Evolutionary conservation across 345 rosid genomes (phyloP).

Genomic region (Moringa oleifera): DNA sequence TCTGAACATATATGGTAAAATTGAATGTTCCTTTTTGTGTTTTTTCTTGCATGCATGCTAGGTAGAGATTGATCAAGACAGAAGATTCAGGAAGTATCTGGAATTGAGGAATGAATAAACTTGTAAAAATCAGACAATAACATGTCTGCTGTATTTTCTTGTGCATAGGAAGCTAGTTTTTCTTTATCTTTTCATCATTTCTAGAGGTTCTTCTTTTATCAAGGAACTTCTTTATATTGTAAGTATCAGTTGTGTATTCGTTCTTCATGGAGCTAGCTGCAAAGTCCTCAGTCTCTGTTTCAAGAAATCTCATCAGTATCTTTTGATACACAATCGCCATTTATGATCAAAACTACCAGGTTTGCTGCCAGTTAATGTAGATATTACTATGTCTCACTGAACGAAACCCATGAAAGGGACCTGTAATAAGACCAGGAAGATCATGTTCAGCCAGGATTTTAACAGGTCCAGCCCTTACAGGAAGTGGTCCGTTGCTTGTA

Average conservation of each 20-base stretch:
- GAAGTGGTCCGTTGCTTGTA: too few species aligned
- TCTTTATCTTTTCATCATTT: not conserved
- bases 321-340: too few species aligned
- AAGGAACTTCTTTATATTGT: not conserved
- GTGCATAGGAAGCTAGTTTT: not conserved
- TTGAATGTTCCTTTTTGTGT: not conserved
- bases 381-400: too few species aligned
- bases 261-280: too few species aligned
- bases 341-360: too few species aligned
- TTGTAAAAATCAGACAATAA: slow-evolving; percentile 2
- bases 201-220: not conserved
- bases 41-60: not conserved
- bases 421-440: too few species aligned
- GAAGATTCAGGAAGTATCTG: slow-evolving; percentile 6
- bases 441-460: too few species aligned
- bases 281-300: too few species aligned
- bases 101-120: slow-evolving; percentile 1
- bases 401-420: too few species aligned
- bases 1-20: slow-evolving; percentile 4
- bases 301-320: too few species aligned
- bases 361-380: too few species aligned
- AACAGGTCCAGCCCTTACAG: too few species aligned
- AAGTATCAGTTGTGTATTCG: not conserved
- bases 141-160: slow-evolving; percentile 1
- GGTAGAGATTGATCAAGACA: not conserved